Conservation (phyloP, 1,284 basidiomycete genomes). For the Farysia itapuensis region DNA sequence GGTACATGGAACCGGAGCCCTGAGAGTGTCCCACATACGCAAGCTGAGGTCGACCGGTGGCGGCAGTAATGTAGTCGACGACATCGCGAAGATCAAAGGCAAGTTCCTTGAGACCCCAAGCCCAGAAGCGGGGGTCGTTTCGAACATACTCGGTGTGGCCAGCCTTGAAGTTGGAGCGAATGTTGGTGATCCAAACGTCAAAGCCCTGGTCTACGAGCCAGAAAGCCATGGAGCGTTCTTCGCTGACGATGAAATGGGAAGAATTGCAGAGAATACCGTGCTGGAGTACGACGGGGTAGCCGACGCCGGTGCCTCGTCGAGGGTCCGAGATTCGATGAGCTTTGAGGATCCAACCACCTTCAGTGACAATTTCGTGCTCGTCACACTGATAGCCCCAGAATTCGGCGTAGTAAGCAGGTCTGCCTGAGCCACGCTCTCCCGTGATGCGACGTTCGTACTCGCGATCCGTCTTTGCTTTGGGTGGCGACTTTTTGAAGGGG, state of each 20-base stretch:
- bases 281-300: constrained; percentile 58
- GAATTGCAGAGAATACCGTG: constrained; percentile 59
- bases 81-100: constrained; percentile 55
- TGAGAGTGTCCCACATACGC: constrained; percentile 59
- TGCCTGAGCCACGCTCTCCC: constrained; percentile 52
- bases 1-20: constrained; percentile 57
- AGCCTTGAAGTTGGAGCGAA: constrained; percentile 55
- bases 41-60: constrained; percentile 45
- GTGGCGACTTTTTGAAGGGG: constrained; percentile 50
- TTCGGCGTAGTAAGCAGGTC: constrained; percentile 56
- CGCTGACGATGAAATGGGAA: constrained; percentile 53
- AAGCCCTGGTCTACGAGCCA: constrained; percentile 60
- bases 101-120: constrained; percentile 57
- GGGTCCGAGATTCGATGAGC: constrained; percentile 58
- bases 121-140: constrained; percentile 59
- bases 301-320: constrained; percentile 46
- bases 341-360: constrained; percentile 58
- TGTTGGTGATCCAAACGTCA: constrained; percentile 59
- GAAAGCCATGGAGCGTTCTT: constrained; percentile 58
- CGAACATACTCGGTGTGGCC: constrained; percentile 54
- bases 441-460: constrained; percentile 59
- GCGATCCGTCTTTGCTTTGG: constrained; percentile 47
- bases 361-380: constrained; percentile 56
- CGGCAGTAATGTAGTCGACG: constrained; percentile 54
- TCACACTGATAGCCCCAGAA: constrained; percentile 61